Base-by-base conservation (phyloP, 331 rosid genomes). In the Erythrophleum ivorense region DNA sequence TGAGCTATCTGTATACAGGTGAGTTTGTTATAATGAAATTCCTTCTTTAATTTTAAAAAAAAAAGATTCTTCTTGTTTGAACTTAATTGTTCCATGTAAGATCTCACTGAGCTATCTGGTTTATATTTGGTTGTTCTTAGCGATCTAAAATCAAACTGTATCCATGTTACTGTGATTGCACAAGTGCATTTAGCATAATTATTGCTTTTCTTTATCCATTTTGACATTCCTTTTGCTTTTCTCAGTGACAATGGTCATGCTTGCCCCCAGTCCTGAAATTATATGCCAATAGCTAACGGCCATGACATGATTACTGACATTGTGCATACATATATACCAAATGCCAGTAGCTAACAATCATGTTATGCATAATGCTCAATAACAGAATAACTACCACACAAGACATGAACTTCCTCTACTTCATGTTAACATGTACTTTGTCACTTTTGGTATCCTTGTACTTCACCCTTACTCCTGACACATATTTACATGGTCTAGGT, bases 391-490 rank as follows among this genome's bases (percentile, higher is more conserved):
- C 29, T 24, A 24, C 29, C 29, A 24, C 29, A 24, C 29, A 24
- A 24, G 62, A 52, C 50, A 9, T 78, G 62, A 54, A 16, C 48
- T 57, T 19, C 60, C 78, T 49, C 38, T 24, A 46, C 45, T 34
- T 45, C 9, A 49, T 45, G 24, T 54, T 16, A 12, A 6, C 33
- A 36, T 43, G 24, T 77, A 4, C 29, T 64, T 14, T 46, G 50
- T 59, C 82, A 34, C 60, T 67, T 8, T 83, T 49, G 52, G 53
- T 83, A 81, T 88, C 36, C 69, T 71, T 63, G 69, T 62, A 70
- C 67, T 41, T 41, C 69, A 41, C 62, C 59, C 18, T 71, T 63
- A 48, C 19, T 71, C 68, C 54, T 67, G 78, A 34, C 53, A 63
- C 52, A 53, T 41, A 33, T 29, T 43, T 79, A 40, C 69, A 18